Evolutionary conservation across 805 yeast genomes (phyloP), one percentile per base, ranked within the genome.

Genomic region (Cyberlindnera japonica): DNA sequence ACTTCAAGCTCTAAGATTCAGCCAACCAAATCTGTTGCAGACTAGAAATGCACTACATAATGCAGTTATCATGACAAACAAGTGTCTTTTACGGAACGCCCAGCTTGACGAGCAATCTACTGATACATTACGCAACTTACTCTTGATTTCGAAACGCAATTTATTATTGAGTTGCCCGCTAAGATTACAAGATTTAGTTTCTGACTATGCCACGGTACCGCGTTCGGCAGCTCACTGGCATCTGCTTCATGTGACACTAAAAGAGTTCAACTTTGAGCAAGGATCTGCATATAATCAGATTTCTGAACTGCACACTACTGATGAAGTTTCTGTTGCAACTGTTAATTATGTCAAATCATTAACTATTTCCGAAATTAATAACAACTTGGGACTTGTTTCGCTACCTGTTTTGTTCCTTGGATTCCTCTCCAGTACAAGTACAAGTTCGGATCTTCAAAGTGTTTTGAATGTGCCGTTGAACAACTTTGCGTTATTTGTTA

Each of bases 21-120:
- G 45, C 14, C 41, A 36, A 17, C 37, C 23, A 15, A 35, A 16
- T 5, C 41, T 58, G 4, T 57, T 57, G 35, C 51, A 57, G 19
- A 61, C 66, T 47, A 66, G 66, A 36, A 65, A 69, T 44, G 62
- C 64, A 20, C 54, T 77, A 9, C 82, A 77, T 46, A 75, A 75
- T 51, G 66, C 79, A 1, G 70, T 76, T 15, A 75, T 77, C 13
- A 62, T 75, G 49, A 67, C 74, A 8, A 75, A 75, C 48, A 74
- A 72, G 50, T 65, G 5, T 31, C 40, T 30, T 36, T 36, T 42
- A 35, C 39, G 39, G 37, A 35, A 41, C 15, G 16, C 18, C 21
- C 25, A 44, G 28, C 34, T 42, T 4, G 35, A 32, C n/a, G 19
- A 24, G 28, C 33, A 39, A 22, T 19, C 39, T 23, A 35, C 53